These are phyloP conservation scores for Annulohypoxylon moriforme DNA, from an alignment of 495 filamentous ascomycete genomes.

Conservation along the genomic window DNA sequence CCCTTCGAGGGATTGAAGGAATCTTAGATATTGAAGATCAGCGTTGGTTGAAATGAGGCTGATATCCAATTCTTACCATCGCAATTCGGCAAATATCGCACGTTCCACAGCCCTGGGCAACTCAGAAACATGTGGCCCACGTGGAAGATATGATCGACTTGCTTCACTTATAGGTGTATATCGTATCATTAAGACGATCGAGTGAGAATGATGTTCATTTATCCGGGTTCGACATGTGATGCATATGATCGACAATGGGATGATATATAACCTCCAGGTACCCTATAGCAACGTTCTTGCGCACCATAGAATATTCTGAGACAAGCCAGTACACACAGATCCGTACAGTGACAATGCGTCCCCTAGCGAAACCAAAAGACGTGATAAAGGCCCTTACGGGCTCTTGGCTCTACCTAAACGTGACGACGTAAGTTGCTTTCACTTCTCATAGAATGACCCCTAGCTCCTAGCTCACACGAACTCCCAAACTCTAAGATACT, in stretches of 20 bases:
- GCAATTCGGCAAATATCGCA: neutral
- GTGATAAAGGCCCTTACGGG: constrained; percentile 39
- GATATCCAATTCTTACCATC: neutral
- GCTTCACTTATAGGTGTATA: constrained; percentile 12
- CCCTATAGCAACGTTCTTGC: neutral
- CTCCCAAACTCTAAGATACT: neutral
- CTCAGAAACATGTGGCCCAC: constrained; percentile 1
- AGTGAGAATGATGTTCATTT: constrained; percentile 33
- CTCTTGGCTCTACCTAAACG: constrained; percentile 38
- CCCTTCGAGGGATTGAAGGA: neutral
- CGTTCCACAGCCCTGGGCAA: neutral
- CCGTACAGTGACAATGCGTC: constrained; percentile 7
- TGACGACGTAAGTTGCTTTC: constrained; percentile 26
- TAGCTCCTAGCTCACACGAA: constrained; percentile 5
- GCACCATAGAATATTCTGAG: neutral
- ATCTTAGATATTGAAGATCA: neutral
- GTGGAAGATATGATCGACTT: neutral
- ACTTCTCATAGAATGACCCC: neutral
- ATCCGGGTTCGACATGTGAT: constrained; percentile 23
- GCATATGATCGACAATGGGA: neutral
- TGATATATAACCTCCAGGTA: constrained; percentile 7
- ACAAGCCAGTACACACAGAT: neutral
- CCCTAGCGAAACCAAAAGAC: constrained; percentile 28
- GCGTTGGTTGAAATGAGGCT: neutral
- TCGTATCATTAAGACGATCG: constrained; percentile 7